phyloP scores from a whole-genome alignment of 352 stramenopile species.

The Phytophthora ohioensis region DNA sequence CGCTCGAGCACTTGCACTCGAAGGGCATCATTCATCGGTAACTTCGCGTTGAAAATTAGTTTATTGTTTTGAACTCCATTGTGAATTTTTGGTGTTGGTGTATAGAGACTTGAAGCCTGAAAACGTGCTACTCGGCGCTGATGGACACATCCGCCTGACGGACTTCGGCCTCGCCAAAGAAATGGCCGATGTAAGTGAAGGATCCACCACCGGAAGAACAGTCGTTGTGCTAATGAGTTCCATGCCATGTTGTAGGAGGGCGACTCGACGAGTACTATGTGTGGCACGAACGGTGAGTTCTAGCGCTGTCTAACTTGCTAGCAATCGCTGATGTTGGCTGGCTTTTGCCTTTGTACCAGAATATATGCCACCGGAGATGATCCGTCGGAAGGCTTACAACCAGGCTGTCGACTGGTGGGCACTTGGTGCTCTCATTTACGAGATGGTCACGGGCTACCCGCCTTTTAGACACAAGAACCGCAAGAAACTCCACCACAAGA shows the following conservation, averaged over 20 bases:
- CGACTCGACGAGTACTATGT: conserved; percentile 85
- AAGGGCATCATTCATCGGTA: conserved; percentile 84
- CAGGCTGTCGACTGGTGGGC: conserved; percentile 91
- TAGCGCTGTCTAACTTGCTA: not conserved
- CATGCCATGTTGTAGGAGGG: conserved; percentile 52
- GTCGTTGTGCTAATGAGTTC: conserved; percentile 20
- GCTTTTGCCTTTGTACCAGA: conserved; percentile 44
- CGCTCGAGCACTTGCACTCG: conserved; percentile 79
- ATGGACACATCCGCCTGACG: conserved; percentile 87
- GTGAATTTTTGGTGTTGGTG: conserved; percentile 13
- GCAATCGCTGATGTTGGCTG: conserved; percentile 1
- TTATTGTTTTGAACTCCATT: conserved; percentile 3
- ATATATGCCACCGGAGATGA: conserved; percentile 91
- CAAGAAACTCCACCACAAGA: conserved; percentile 91
- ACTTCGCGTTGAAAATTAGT: not conserved
- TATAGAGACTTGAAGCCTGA: conserved; percentile 84
- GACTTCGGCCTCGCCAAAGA: conserved; percentile 90
- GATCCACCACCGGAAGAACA: not conserved
- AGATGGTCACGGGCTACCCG: conserved; percentile 89
- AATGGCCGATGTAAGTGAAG: conserved; percentile 63
- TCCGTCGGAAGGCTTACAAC: conserved; percentile 85
- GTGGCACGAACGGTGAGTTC: conserved; percentile 73
- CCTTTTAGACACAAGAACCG: conserved; percentile 85
- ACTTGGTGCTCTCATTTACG: conserved; percentile 83
- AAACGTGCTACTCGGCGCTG: conserved; percentile 81